Evolutionary conservation across 2,329 filamentous ascomycete species (phyloP).

Genomic region (Septoria linicola): DNA sequence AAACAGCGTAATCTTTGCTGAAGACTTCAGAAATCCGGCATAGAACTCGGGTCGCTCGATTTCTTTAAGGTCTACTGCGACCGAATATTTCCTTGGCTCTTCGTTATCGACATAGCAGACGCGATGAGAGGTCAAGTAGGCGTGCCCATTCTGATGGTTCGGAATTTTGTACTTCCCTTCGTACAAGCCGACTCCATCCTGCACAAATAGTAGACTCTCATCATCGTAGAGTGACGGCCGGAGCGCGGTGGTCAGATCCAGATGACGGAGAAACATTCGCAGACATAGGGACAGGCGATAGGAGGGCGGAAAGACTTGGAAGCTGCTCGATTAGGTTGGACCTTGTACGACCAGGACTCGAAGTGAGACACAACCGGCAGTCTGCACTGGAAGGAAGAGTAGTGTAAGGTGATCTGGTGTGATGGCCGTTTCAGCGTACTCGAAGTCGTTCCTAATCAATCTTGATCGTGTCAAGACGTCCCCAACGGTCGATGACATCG

Average conservation of each 20-base stretch:
- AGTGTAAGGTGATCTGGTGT: neutral
- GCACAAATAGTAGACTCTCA: slow-evolving; percentile 92
- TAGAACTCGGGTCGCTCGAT: slow-evolving; percentile 90
- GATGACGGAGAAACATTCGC: slow-evolving; percentile 91
- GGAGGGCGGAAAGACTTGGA: neutral
- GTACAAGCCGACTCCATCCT: slow-evolving; percentile 95
- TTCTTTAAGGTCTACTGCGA: slow-evolving; percentile 83
- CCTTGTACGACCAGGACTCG: slow-evolving; percentile 7
- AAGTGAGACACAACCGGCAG: neutral
- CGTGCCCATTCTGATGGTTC: slow-evolving; percentile 90
- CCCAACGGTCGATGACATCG: no score
- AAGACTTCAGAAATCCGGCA: slow-evolving; percentile 91
- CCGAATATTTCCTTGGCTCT: slow-evolving; percentile 79
- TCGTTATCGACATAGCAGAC: slow-evolving; percentile 91
- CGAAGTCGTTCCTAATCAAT: neutral
- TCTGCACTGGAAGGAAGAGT: neutral
- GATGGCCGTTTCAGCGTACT: neutral
- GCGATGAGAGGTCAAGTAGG: slow-evolving; percentile 93
- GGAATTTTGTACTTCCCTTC: slow-evolving; percentile 97
- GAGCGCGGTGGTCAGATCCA: slow-evolving; percentile 94
- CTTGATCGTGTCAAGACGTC: no score
- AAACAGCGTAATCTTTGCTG: slow-evolving; percentile 84
- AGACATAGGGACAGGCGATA: slow-evolving; percentile 28
- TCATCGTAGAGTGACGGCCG: slow-evolving; percentile 89
- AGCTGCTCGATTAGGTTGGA: neutral